Evolutionary conservation across 306 rosid species (phyloP), one percentile per base, ranked within the genome.

Genomic region (Quillaja saponaria): DNA sequence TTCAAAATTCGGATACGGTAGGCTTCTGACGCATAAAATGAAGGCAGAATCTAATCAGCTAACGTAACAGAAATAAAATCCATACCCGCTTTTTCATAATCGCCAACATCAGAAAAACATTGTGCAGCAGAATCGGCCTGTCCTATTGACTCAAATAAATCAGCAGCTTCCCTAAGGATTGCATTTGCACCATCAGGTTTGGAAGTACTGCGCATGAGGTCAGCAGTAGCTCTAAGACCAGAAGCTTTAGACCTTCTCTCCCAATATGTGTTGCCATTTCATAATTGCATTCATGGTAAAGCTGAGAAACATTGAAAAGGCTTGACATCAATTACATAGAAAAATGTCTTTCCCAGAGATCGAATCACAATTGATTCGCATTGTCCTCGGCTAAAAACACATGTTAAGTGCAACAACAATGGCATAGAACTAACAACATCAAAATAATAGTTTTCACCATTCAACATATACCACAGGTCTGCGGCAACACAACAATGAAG

Each of bases 191-290:
- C 80, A 17, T 69, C 74, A 1, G 75, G 78, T 55, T 80, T 74
- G 34, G 72, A 60, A 59, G 41, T 68, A 25, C 31, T 25, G 13
- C 50, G 80, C 71, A 86, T 76, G 8, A 62, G 65, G 15, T 74
- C 76, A 20, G 95, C 91, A 12, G 8, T 64, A 15, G 85, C 84
- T 72, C 80, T 76, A 20, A 84, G 91, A 21, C 85, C 95, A 6
- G 87, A 47, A 41, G 91, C 96, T 67, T 69, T 84, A 5, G 91
- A 84, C 81, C 69, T 84, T 52, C 63, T 76, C 71, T 90, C 95
- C 95, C 96, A 90, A 28, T 84, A 71, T 8, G 64, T 45, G 64
- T 86, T 18, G 95, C 95, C 85, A 74, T 81, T 78, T 78, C 85
- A 35, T 63, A 89, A 55, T 89, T 89, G 21, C 71, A 73, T 73